Conservation (phyloP, 768 basidiomycete species). For the Multifurca ochricompacta region DNA sequence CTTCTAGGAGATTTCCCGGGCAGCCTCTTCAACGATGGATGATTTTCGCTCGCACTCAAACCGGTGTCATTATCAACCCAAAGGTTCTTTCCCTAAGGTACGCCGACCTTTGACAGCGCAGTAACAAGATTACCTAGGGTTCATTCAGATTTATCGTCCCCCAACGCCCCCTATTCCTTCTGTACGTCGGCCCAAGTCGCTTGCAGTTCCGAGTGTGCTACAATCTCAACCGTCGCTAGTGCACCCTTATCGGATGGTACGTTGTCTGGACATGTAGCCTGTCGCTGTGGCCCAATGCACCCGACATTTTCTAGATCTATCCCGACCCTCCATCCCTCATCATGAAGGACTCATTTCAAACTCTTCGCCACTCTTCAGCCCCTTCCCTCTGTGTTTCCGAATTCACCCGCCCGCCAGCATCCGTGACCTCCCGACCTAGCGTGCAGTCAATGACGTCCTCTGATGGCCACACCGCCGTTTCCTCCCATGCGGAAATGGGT, state of each 20-base stretch:
- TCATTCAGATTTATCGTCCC: slow-evolving; percentile 26
- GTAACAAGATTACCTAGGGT: not conserved
- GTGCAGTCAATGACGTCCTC: slow-evolving; percentile 13
- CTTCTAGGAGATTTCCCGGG: slow-evolving; percentile 1
- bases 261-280: not conserved
- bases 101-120: not conserved
- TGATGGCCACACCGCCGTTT: slow-evolving; percentile 3
- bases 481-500: slow-evolving; percentile 5
- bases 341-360: slow-evolving; percentile 14
- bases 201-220: not conserved
- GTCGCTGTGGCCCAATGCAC: not conserved
- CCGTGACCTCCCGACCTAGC: slow-evolving; percentile 11
- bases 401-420: slow-evolving; percentile 8
- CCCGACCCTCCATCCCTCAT: slow-evolving; percentile 18
- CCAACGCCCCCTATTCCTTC: slow-evolving; percentile 28
- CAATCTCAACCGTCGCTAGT: slow-evolving; percentile 1
- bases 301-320: slow-evolving; percentile 5
- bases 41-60: not conserved
- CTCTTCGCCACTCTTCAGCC: slow-evolving; percentile 1
- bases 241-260: slow-evolving; percentile 16
- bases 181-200: slow-evolving; percentile 12
- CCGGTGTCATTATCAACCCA: not conserved
- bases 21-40: slow-evolving; percentile 3
- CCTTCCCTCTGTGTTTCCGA: slow-evolving; percentile 12
- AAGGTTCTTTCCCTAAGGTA: slow-evolving; percentile 9